A percentile compares a stretch with the other conserved stretches of the same genome.
Evolutionary conservation across 345 rosid species (phyloP).

Genomic region (Salix exigua): DNA sequence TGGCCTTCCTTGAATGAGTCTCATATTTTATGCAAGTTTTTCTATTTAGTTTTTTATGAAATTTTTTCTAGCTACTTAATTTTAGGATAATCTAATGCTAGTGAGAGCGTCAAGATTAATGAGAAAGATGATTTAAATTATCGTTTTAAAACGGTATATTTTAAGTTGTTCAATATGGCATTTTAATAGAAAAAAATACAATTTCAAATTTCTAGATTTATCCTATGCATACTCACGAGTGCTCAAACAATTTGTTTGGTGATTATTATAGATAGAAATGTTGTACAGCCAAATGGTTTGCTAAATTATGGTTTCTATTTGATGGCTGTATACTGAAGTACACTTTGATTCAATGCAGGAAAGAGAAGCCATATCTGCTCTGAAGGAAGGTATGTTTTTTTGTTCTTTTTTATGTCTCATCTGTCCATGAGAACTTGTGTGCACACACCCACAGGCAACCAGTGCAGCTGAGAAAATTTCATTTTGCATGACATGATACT

Average conservation of each 20-base stretch:
- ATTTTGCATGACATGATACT: background rate
- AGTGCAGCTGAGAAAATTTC: background rate
- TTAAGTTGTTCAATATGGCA: background rate
- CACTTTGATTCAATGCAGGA: constrained; percentile 44
- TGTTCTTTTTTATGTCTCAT: background rate
- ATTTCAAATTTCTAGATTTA: background rate
- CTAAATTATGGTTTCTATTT: background rate
- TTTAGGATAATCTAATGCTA: background rate
- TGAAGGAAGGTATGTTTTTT: constrained; percentile 59
- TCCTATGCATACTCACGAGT: background rate
- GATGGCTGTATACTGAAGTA: background rate
- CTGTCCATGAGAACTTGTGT: too few relatives aligned
- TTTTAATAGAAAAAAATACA: too few relatives aligned
- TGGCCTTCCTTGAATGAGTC: background rate
- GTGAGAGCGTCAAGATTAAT: background rate
- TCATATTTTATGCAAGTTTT: too few relatives aligned
- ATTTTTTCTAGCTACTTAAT: background rate
- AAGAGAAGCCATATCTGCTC: constrained; percentile 51
- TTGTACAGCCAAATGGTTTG: background rate
- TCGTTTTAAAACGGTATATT: background rate
- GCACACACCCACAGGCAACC: background rate
- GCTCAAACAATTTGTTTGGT: background rate
- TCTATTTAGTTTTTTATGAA: background rate
- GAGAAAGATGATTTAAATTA: background rate
- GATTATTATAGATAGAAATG: background rate